These are phyloP conservation scores for Beauveria sp. DNA, from an alignment of 2,329 filamentous ascomycete species.

Conservation along the genomic window DNA sequence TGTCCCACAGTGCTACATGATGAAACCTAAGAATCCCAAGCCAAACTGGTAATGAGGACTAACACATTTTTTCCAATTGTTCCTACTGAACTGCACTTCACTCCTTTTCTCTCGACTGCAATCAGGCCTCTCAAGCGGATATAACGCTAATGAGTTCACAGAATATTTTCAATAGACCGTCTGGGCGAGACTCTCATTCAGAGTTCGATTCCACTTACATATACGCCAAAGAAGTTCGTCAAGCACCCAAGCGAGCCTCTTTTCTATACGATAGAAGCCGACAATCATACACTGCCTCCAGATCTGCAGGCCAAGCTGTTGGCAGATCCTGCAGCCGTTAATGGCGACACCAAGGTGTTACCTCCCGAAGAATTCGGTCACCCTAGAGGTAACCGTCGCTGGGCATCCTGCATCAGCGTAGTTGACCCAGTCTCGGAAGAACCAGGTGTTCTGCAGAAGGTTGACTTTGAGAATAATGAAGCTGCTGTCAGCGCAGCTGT, in stretches of 20 bases:
- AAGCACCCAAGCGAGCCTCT: conserved; percentile 81
- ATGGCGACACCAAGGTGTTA: conserved; percentile 63
- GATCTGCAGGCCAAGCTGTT: conserved; percentile 70
- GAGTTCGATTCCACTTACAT: conserved; percentile 76
- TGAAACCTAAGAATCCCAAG: conserved; percentile 55
- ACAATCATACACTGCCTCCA: conserved; percentile 82
- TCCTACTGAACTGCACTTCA: conserved; percentile 71
- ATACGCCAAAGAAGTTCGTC: conserved; percentile 82
- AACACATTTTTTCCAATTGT: conserved; percentile 73
- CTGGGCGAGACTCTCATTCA: conserved; percentile 79
- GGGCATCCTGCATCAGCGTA: conserved; percentile 92
- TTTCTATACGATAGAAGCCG: conserved; percentile 91
- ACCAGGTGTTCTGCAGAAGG: conserved; percentile 58
- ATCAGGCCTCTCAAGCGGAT: conserved; percentile 25
- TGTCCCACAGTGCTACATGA: conserved; percentile 40
- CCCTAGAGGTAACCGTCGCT: conserved; percentile 73
- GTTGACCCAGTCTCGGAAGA: conserved; percentile 77
- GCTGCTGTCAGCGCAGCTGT: conserved; percentile 80
- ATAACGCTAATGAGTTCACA: conserved; percentile 21
- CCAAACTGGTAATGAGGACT: conserved; percentile 45
- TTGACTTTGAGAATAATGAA: conserved; percentile 85
- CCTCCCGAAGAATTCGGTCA: conserved; percentile 84
- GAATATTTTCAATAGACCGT: conserved; percentile 88
- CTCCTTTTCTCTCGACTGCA: conserved; percentile 12
- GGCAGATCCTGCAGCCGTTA: conserved; percentile 61